phyloP scores from a whole-genome alignment of 139 green algal genomes.

The Chlamydomonas eustigma region DNA sequence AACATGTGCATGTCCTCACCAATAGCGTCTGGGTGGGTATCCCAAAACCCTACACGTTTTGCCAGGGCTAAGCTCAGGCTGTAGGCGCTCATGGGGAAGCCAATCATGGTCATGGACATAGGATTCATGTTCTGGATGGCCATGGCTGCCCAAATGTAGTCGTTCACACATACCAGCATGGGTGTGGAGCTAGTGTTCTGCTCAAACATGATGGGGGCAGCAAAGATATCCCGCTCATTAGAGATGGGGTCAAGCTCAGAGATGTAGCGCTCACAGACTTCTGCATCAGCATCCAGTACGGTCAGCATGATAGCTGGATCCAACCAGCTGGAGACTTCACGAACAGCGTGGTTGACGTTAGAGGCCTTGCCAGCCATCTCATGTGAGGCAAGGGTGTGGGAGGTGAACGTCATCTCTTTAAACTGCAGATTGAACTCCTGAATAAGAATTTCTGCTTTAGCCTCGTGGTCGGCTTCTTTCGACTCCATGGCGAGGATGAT shows the following conservation, averaged over 20 bases:
- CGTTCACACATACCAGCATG: conserved; percentile 33
- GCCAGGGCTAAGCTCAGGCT: conserved; percentile 27
- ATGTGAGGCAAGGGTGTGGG: conserved; percentile 16
- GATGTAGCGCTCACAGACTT: conserved; percentile 14
- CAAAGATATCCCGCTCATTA: conserved; percentile 23
- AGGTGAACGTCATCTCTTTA: conserved; percentile 24
- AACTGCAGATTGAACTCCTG: conserved; percentile 31
- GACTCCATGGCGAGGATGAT: conserved; percentile 40
- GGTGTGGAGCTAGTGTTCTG: conserved; percentile 30
- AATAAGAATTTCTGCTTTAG: conserved; percentile 29
- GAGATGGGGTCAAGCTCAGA: conserved; percentile 12
- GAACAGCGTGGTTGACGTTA: conserved; percentile 37
- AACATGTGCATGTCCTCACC: conserved; percentile 48
- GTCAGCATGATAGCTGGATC: conserved; percentile 22
- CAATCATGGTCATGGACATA: conserved; percentile 19
- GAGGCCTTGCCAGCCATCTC: conserved; percentile 40
- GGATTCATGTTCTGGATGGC: conserved; percentile 35
- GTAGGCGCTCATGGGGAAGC: conserved; percentile 48
- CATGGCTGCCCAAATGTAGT: conserved; percentile 42
- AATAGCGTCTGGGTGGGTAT: conserved; percentile 36
- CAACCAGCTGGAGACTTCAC: conserved; percentile 24
- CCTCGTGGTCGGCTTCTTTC: conserved; percentile 23
- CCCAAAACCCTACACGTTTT: conserved; percentile 32
- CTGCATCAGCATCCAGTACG: conserved; percentile 37
- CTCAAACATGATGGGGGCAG: conserved; percentile 41